Conservation (phyloP, 1,139 yeast genomes). For the Zygosaccharomyces sapae region DNA sequence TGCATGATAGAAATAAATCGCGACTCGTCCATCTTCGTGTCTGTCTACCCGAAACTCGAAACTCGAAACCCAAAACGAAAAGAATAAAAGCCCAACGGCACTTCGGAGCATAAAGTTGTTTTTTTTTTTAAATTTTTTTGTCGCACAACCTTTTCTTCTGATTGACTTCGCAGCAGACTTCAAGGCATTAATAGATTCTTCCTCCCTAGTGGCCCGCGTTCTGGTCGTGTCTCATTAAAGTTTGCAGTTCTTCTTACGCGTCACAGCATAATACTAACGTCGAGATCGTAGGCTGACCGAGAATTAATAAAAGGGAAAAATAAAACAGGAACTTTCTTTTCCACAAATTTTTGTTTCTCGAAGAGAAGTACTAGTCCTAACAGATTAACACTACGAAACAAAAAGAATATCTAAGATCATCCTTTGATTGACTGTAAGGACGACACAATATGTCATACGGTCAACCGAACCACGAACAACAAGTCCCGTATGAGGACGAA, state of each 20-base stretch:
- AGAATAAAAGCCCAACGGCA: not conserved
- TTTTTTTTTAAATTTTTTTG: not conserved
- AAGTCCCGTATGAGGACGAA: conserved; percentile 16
- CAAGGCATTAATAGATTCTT: not conserved
- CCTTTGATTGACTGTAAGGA: conserved; percentile 1
- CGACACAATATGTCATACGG: conserved; percentile 17
- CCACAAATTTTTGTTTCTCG: not conserved
- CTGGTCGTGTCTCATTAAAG: not conserved
- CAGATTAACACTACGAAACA: not conserved
- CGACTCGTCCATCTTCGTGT: not conserved
- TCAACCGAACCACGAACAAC: conserved; percentile 14
- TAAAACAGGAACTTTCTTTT: not conserved
- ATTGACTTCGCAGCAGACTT: not conserved
- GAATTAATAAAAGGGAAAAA: conserved; percentile 2
- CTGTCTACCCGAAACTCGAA: not conserved
- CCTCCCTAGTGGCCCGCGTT: not conserved
- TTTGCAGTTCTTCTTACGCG: not conserved
- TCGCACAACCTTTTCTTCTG: not conserved
- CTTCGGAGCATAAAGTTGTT: not conserved
- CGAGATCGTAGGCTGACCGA: not conserved
- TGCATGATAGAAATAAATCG: not conserved
- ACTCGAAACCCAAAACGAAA: not conserved
- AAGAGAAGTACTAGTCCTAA: not conserved
- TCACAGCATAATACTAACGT: not conserved
- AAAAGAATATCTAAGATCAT: not conserved